These are phyloP conservation scores for Microstegium vimineum DNA, from an alignment of 176 grass and related monocot genomes.

Conservation along the genomic window DNA sequence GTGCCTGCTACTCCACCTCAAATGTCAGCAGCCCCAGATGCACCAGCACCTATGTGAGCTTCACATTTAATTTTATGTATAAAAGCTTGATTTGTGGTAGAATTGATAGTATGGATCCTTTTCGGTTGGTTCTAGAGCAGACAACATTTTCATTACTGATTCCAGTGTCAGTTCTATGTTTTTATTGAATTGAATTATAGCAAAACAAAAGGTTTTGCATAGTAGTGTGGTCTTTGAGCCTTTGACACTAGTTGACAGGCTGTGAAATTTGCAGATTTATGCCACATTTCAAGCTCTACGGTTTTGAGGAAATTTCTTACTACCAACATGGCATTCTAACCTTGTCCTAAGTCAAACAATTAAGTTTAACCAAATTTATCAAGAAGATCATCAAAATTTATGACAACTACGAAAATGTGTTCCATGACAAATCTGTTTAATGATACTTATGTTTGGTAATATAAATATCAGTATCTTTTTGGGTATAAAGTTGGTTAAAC, in stretches of 20 bases:
- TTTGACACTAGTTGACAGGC: neutral
- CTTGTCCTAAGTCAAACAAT: neutral
- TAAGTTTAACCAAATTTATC: neutral
- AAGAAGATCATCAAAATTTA: neutral
- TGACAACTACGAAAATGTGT: neutral
- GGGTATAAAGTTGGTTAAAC: neutral
- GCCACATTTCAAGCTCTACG: neutral
- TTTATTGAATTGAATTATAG: neutral
- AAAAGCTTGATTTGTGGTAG: neutral
- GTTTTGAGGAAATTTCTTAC: neutral
- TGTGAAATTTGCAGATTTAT: neutral
- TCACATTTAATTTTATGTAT: slow-evolving; percentile 1
- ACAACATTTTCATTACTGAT: neutral
- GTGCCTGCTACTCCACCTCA: slow-evolving; percentile 47
- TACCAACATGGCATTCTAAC: neutral
- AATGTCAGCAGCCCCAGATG: slow-evolving; percentile 37
- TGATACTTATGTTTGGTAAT: neutral
- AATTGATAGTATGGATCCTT: neutral
- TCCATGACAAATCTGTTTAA: neutral
- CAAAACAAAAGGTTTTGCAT: neutral
- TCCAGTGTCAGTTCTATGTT: neutral
- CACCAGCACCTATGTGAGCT: slow-evolving; percentile 46
- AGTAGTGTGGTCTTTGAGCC: neutral
- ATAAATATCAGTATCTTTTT: neutral
- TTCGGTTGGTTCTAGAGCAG: neutral